Conservation (phyloP, 768 basidiomycete genomes). For the Polyporus arcularius region DNA sequence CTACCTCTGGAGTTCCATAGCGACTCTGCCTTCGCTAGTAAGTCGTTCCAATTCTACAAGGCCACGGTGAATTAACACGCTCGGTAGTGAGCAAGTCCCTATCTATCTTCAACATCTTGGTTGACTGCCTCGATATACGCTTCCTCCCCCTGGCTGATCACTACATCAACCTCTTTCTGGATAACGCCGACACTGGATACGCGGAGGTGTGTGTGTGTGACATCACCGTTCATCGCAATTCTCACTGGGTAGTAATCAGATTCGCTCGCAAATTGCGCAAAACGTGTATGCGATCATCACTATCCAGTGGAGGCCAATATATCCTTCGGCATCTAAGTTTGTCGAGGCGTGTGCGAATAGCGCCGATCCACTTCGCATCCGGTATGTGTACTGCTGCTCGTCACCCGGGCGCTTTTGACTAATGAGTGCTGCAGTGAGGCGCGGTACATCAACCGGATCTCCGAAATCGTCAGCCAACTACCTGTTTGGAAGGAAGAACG, state of each 20-base stretch:
- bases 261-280: slow-evolving; percentile 69
- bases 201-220: slow-evolving; percentile 62
- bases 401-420: neutral
- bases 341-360: slow-evolving; percentile 52
- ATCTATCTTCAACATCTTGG: slow-evolving; percentile 62
- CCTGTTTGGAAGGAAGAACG: slow-evolving; percentile 74
- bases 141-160: slow-evolving; percentile 68
- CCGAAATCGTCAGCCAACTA: slow-evolving; percentile 57
- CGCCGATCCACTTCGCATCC: slow-evolving; percentile 61
- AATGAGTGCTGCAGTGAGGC: slow-evolving; percentile 42
- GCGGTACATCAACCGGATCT: slow-evolving; percentile 57
- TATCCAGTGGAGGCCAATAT: slow-evolving; percentile 70
- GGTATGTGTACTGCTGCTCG: slow-evolving; percentile 37
- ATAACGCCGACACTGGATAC: slow-evolving; percentile 79
- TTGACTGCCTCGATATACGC: slow-evolving; percentile 64
- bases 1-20: slow-evolving; percentile 81
- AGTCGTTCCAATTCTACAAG: slow-evolving; percentile 26
- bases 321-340: slow-evolving; percentile 55
- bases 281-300: slow-evolving; percentile 58
- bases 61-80: slow-evolving; percentile 10
- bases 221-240: neutral
- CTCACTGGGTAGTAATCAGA: slow-evolving; percentile 38
- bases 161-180: slow-evolving; percentile 70
- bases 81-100: slow-evolving; percentile 74
- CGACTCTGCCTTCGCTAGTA: slow-evolving; percentile 87